phyloP scores from a whole-genome alignment of 192 early-diverging fungal genomes.

The Funneliformis geosporum region DNA sequence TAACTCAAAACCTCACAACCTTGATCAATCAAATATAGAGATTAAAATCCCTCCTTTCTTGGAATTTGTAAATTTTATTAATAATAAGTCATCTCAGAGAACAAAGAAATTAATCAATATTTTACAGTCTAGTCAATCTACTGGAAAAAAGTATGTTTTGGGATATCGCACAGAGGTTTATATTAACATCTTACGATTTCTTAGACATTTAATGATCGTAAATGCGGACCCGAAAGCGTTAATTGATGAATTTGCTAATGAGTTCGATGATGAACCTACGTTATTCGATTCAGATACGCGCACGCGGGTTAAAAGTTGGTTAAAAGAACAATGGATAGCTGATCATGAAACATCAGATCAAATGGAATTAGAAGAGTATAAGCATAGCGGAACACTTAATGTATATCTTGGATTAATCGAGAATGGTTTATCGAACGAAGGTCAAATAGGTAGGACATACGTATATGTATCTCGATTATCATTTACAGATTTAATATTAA shows the following conservation, averaged over 20 bases:
- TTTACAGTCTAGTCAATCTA: conserved; percentile 32
- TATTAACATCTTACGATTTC: conserved; percentile 60
- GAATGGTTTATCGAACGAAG: conserved; percentile 53
- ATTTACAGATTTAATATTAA: not conserved
- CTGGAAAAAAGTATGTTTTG: conserved; percentile 48
- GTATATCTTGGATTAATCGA: conserved; percentile 62
- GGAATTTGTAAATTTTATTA: conserved; percentile 42
- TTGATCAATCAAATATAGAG: conserved; percentile 2
- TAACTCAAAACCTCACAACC: conserved; percentile 20
- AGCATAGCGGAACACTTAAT: conserved; percentile 42
- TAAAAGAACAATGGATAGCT: conserved; percentile 40
- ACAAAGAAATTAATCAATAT: conserved; percentile 19
- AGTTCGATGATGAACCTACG: conserved; percentile 43
- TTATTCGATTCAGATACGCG: conserved; percentile 38
- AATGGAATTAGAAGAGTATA: conserved; percentile 41
- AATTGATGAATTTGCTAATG: conserved; percentile 47
- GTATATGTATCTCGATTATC: not conserved
- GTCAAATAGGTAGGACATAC: conserved; percentile 31
- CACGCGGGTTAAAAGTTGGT: conserved; percentile 34
- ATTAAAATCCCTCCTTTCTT: conserved; percentile 39
- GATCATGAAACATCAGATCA: conserved; percentile 45
- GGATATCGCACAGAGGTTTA: conserved; percentile 66
- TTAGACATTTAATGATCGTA: conserved; percentile 62
- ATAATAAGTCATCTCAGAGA: conserved; percentile 31
- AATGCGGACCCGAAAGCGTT: conserved; percentile 58